Conservation (phyloP, 2,329 filamentous ascomycete species). For the Cercospora sojina region DNA sequence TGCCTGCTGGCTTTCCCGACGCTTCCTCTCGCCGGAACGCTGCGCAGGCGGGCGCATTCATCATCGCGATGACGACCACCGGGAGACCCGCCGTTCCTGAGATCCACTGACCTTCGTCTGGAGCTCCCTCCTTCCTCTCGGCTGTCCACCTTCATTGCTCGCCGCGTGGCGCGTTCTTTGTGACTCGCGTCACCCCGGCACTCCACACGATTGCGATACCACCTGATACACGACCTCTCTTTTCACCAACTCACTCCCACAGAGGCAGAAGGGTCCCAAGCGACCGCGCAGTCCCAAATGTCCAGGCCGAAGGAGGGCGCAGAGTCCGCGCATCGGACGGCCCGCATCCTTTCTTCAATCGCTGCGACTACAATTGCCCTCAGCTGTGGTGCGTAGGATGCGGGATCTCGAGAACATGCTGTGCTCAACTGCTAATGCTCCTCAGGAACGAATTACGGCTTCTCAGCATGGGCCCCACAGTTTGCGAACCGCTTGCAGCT, state of each 20-base stretch:
- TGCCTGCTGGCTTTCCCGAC: neutral
- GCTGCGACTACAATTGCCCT: conserved; percentile 82
- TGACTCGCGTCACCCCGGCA: neutral
- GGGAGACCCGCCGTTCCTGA: neutral
- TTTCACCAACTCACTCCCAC: neutral
- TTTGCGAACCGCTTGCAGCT: conserved; percentile 84
- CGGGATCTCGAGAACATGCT: conserved; percentile 47
- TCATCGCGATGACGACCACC: neutral
- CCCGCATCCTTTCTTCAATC: conserved; percentile 76
- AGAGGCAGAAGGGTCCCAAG: neutral
- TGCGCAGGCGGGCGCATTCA: neutral
- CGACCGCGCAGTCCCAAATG: neutral
- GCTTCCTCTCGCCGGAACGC: neutral
- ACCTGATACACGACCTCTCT: neutral
- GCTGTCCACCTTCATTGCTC: neutral
- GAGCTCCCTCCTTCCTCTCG: neutral
- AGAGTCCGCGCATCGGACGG: conserved; percentile 56
- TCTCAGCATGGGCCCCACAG: conserved; percentile 95
- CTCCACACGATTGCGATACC: neutral
- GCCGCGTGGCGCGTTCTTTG: neutral
- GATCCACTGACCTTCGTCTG: neutral
- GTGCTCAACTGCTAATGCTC: conserved; percentile 61
- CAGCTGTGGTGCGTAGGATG: conserved; percentile 75
- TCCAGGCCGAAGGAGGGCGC: conserved; percentile 21
- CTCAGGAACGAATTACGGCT: conserved; percentile 81